A percentile compares a stretch with the other conserved stretches of the same genome.
phyloP scores from a whole-genome alignment of 2,329 filamentous ascomycete species.

The Akanthomyces uredinophilus region DNA sequence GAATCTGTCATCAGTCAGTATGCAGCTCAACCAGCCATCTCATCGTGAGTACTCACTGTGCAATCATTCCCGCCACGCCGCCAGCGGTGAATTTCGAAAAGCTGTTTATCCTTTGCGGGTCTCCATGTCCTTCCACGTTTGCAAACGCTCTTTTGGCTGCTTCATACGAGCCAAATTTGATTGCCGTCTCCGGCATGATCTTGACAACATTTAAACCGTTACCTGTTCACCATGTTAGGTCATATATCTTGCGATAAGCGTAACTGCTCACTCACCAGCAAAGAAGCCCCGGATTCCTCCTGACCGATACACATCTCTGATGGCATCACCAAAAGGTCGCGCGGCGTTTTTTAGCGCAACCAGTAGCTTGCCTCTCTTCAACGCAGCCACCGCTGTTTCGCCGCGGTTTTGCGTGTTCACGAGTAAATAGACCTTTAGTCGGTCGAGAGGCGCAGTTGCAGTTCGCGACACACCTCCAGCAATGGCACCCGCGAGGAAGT shows the following conservation, averaged over 20 bases:
- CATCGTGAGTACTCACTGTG: conserved; percentile 57
- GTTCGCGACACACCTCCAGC: conserved; percentile 94
- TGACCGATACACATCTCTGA: conserved; percentile 74
- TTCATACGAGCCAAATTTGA: conserved; percentile 98
- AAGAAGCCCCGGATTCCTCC: conserved; percentile 88
- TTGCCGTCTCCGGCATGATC: conserved; percentile 97
- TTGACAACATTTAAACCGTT: conserved; percentile 96
- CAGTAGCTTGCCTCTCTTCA: conserved; percentile 27
- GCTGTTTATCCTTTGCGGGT: conserved; percentile 72
- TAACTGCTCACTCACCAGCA: conserved; percentile 59
- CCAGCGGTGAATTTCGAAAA: conserved; percentile 88
- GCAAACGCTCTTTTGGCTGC: conserved; percentile 85
- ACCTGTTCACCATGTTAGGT: conserved; percentile 46
- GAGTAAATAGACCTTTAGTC: conserved; percentile 94
- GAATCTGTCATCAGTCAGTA: conserved; percentile 48
- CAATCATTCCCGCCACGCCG: conserved; percentile 87
- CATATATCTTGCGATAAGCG: background rate
- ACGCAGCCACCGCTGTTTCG: conserved; percentile 41
- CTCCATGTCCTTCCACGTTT: conserved; percentile 79
- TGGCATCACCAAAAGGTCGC: conserved; percentile 65
- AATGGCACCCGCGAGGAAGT: conserved; percentile 92
- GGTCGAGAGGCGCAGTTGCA: conserved; percentile 91
- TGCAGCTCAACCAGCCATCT: background rate
- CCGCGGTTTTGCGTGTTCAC: conserved; percentile 63
- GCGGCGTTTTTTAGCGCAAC: conserved; percentile 60